Base-by-base conservation (phyloP, 1,284 basidiomycete species). In the Spongiforma sp. region DNA sequence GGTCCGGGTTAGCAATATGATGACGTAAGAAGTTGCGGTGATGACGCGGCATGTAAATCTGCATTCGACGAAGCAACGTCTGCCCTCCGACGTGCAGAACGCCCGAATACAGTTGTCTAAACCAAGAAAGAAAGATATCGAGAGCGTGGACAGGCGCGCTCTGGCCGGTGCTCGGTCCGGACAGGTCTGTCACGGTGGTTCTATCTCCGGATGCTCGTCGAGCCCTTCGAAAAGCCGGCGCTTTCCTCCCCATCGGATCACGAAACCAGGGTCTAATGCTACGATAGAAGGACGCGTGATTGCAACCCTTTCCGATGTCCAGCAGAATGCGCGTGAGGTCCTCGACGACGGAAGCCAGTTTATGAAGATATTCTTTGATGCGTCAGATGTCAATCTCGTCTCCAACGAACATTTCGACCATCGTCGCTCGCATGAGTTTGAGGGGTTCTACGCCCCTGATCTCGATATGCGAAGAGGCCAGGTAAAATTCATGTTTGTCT, bases 401-500 rank as follows among this genome's bases (percentile, higher is more conserved):
- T 30, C 89, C 90, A 36, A 97, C 88, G 81, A 98, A 98, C 17
- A 91, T 85, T 78, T 99, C 96, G 82, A 98, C 95, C 83, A 98
- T 89, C 6, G 89, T 94, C 9, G 86, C 82, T 4, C 93, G 89
- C 94, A 99, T 98, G 64, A 98, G 82, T 28, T 89, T 85, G 9
- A 98, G 86, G 0, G 93, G 94, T 41, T 90, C 85, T 2, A 95
- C 94, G 9, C 95, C 96, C n/a, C 88, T 86, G 8, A 97, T 84
- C 78, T 98, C 97, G 75, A 97, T 95, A 21, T 93, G 86, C 1
- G 94, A 88, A 0, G 95, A 96, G 28, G 91, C 87, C 60, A 96
- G 84, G 81, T 93, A 99, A 76, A 98, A 99, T 68, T 94, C 93
- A 60, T 89, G 86, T 76, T 99, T 97, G 65, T 95, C 94, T n/a